Evolutionary conservation across 2,329 filamentous ascomycete genomes (phyloP).

Genomic region (Botrytis porri): DNA sequence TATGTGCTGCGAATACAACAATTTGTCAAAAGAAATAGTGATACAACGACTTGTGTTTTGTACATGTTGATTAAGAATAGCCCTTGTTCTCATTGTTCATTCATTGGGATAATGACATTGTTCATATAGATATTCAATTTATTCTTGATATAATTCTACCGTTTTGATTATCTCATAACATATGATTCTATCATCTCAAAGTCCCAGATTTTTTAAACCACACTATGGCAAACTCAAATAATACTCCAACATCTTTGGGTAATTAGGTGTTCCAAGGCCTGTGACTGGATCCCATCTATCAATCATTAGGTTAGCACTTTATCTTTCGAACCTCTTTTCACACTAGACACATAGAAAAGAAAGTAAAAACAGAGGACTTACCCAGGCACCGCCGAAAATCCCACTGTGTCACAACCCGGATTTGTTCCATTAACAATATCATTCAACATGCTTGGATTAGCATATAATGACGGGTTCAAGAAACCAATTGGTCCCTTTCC

Average conservation of each 20-base stretch:
- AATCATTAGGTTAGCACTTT: constrained; percentile 6
- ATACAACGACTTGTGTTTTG: background rate
- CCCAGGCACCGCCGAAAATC: constrained; percentile 35
- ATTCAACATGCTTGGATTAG: constrained; percentile 40
- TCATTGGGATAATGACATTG: background rate
- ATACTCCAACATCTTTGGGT: constrained; percentile 30
- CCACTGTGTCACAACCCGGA: constrained; percentile 35
- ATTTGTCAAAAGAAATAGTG: too few species aligned
- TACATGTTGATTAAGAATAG: background rate
- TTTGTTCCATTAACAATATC: constrained; percentile 36
- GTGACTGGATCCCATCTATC: constrained; percentile 37
- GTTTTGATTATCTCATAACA: background rate
- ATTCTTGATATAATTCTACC: background rate
- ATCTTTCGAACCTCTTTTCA: too few species aligned
- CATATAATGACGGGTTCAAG: constrained; percentile 51
- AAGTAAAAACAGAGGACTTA: constrained; percentile 2
- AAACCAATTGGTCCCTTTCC: constrained; percentile 51
- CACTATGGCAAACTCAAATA: constrained; percentile 28
- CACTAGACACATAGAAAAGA: background rate
- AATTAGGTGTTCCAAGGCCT: constrained; percentile 36
- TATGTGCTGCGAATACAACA: background rate
- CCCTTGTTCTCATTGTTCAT: background rate
- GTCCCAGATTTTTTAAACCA: background rate
- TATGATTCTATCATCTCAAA: background rate
- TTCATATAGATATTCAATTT: background rate